A percentile compares a stretch with the other conserved stretches of the same genome.
phyloP scores from a whole-genome alignment of 2,329 filamentous ascomycete genomes.

The Nemania sp. region DNA sequence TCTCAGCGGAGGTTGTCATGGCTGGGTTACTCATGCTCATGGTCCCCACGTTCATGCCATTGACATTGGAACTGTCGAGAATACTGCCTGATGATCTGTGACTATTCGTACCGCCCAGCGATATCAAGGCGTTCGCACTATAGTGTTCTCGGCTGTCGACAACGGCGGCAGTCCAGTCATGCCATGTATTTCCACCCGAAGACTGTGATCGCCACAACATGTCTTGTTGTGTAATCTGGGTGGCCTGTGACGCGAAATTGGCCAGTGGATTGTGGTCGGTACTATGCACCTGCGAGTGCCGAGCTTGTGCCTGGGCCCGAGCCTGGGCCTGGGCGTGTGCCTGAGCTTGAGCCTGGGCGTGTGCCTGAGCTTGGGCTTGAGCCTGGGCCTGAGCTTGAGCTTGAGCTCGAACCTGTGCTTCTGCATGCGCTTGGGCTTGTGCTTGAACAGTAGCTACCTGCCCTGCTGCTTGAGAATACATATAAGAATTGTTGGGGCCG shows the following conservation, averaged over 20 bases:
- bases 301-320: constrained; percentile 25
- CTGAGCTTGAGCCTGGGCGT: constrained; percentile 23
- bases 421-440: constrained; percentile 33
- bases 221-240: constrained; percentile 38
- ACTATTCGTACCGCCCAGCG: constrained; percentile 44
- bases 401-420: constrained; percentile 31
- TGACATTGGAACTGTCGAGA: constrained; percentile 27
- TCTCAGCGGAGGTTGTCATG: constrained; percentile 33
- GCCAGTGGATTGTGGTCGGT: constrained; percentile 37
- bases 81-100: constrained; percentile 25
- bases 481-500: constrained; percentile 34
- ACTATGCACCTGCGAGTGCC: constrained; percentile 25
- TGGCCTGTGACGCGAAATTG: constrained; percentile 38
- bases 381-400: constrained; percentile 36
- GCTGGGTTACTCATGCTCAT: constrained; percentile 33
- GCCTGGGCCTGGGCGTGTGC: too few species aligned
- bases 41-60: constrained; percentile 33
- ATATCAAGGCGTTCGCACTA: constrained; percentile 54
- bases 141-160: constrained; percentile 55
- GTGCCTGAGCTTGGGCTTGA: constrained; percentile 34
- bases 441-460: constrained; percentile 32
- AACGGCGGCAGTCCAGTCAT: constrained; percentile 59
- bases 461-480: constrained; percentile 38
- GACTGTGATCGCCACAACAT: constrained; percentile 40
- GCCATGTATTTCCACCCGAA: constrained; percentile 52